Base-by-base conservation (phyloP, 1,139 yeast species). In the Zhuliangozyma parablackwelliae region DNA sequence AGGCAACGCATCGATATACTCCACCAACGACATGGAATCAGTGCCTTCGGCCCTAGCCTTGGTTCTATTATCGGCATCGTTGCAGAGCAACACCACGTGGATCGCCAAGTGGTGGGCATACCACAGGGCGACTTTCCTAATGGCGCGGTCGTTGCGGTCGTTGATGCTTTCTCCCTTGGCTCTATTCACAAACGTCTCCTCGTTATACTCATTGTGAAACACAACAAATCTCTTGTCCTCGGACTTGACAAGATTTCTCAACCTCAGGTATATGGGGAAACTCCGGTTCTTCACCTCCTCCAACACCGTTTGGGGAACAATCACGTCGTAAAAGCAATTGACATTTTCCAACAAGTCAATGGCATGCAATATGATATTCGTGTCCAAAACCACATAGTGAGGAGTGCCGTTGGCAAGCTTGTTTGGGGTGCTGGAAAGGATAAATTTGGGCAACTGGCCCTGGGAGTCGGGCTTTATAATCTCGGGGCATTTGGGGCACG, bases 201-300 rank as follows among this genome's bases (percentile, higher is more conserved):
- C 78, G 48, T 77, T 77, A 58, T 89, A 94, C 57, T 92, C 98
- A 59, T 94, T 94, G 61, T 94, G 97, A 60, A 86, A 92, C 3
- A 92, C 95, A 31, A 86, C 77, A 54, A 90, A 88, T 44, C 97
- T 69, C 59, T 92, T 94, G 33, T 79, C 87, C 40, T 84, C 90
- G 35, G 81, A 80, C 50, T 79, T 81, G 12, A 88, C 81, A 32
- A 94, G 65, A 5, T 85, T 77, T 51, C 97, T 74, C 36, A 92
- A 63, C 53, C 98, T 73, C 50, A 85, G 82, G 56, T 90, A 94
- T 24, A 90, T 82, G 2, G 98, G 97, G 51, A 82, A 78, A 32
- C 96, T 86, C 53, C 85, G 72, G 56, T 88, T 89, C 46, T 89
- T 78, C 13, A 90, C 96, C 59, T 94, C 97, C 51, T 94, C 97